Base-by-base conservation (phyloP, 1,139 yeast genomes). In the Suhomyces wounanorum region DNA sequence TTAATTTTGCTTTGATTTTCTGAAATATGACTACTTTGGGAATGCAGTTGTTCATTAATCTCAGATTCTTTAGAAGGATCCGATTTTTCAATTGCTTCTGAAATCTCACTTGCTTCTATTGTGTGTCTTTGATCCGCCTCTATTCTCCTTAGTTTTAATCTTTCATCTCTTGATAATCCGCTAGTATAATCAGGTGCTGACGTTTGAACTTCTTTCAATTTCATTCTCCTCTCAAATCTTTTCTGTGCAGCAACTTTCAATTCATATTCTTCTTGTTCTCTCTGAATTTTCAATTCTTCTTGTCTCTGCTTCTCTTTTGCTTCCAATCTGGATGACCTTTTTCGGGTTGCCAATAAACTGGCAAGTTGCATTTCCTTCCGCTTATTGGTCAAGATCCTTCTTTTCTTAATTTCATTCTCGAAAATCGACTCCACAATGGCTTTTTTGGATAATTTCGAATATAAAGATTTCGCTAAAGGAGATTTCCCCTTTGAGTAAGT, bases 321-420 rank as follows among this genome's bases (percentile, higher is more conserved):
- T 47, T 66, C 69, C 42, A 71, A 64, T 47, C 73, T 64, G 3
- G 65, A 58, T 13, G 68, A 62, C 43, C 64, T 55, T 52, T 65
- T 66, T 33, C 68, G 54, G 13, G 82, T 75, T 11, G 79, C 78
- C 55, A 81, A 69, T 47, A 81, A 64, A 42, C 73, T 76, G 30
- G 73, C 70, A 65, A 80, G 64, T 58, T 78, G 82, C 44, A 72
- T 70, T 54, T 79, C 85, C 57, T 74, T 78, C 55, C 70, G 68
- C 58, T 80, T 70, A 54, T 72, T 73, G 36, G 72, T 62, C 38
- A 80, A 64, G 49, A 68, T 67, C 57, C 69, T 74, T 54, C 84
- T 69, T 55, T 77, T 78, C 49, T 65, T 72, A 38, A 54, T 50
- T 41, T 64, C 68, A 44, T 51, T 52, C n/a, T 59, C 59, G 45